Percentiles rank a stretch among this genome's conserved stretches.
These are phyloP conservation scores for Amyloporia xantha DNA, from an alignment of 768 basidiomycete genomes.

Conservation along the genomic window DNA sequence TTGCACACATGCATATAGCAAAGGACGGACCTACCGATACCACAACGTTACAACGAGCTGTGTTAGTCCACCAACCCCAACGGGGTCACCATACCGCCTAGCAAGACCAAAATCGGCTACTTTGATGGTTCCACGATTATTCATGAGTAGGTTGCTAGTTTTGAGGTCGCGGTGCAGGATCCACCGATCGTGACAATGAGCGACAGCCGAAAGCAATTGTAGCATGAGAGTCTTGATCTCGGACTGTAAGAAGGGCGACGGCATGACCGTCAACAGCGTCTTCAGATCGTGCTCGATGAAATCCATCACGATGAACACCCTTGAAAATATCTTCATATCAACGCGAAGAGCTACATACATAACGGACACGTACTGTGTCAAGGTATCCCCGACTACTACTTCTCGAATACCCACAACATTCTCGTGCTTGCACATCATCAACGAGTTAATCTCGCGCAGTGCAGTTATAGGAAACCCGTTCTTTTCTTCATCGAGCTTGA, in stretches of 20 bases:
- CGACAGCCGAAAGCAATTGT: slow-evolving; percentile 89
- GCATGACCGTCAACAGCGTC: slow-evolving; percentile 90
- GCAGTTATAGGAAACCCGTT: slow-evolving; percentile 98
- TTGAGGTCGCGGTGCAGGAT: slow-evolving; percentile 97
- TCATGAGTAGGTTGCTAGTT: slow-evolving; percentile 97
- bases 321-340: slow-evolving; percentile 25
- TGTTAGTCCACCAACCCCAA: slow-evolving; percentile 95
- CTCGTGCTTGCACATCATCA: slow-evolving; percentile 91
- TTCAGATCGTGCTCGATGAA: slow-evolving; percentile 99
- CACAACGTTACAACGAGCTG: slow-evolving; percentile 97
- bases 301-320: slow-evolving; percentile 99
- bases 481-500: slow-evolving; percentile 98
- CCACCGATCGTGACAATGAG: slow-evolving; percentile 94
- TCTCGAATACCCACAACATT: slow-evolving; percentile 97
- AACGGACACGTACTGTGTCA: slow-evolving; percentile 84
- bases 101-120: slow-evolving; percentile 98
- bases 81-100: slow-evolving; percentile 90
- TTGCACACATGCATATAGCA: slow-evolving; percentile 4
- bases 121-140: slow-evolving; percentile 97
- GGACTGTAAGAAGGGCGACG: slow-evolving; percentile 91
- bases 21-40: slow-evolving; percentile 69
- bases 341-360: background rate
- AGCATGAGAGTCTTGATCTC: slow-evolving; percentile 97
- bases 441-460: slow-evolving; percentile 89
- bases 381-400: slow-evolving; percentile 95